A percentile compares a stretch with the other conserved stretches of the same genome.
These are phyloP conservation scores for Lactuca saligna DNA, from an alignment of 129 eudicot species.

Conservation along the genomic window DNA sequence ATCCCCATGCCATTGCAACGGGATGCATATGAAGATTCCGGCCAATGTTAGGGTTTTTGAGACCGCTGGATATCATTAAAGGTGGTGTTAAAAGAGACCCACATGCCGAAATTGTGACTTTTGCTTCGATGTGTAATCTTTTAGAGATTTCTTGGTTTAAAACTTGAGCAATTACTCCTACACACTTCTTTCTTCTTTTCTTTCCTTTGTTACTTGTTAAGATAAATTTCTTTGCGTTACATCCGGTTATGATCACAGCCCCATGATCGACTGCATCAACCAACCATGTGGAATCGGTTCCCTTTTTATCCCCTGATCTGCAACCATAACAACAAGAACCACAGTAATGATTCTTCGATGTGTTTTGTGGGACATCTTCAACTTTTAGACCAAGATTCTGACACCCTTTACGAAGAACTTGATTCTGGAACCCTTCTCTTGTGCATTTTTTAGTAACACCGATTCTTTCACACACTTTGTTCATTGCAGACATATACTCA, in stretches of 20 bases:
- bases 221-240: slow-evolving; percentile 62
- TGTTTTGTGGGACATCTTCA: slow-evolving; percentile 57
- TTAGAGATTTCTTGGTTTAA: slow-evolving; percentile 36
- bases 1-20: slow-evolving; percentile 88
- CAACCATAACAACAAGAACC: slow-evolving; percentile 88
- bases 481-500: slow-evolving; percentile 55
- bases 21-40: slow-evolving; percentile 81
- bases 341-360: slow-evolving; percentile 66
- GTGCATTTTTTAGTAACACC: slow-evolving; percentile 66
- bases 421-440: slow-evolving; percentile 80
- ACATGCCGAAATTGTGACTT: slow-evolving; percentile 71
- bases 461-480: slow-evolving; percentile 54
- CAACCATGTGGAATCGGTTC: slow-evolving; percentile 85
- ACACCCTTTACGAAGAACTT: slow-evolving; percentile 79
- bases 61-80: slow-evolving; percentile 70
- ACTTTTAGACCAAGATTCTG: slow-evolving; percentile 65
- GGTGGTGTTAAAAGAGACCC: slow-evolving; percentile 85
- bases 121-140: slow-evolving; percentile 64
- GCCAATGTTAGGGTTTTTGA: slow-evolving; percentile 67
- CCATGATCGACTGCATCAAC: slow-evolving; percentile 81
- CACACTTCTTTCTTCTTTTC: slow-evolving; percentile 48
- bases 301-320: slow-evolving; percentile 65
- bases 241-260: slow-evolving; percentile 75
- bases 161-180: slow-evolving; percentile 53
- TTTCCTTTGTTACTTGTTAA: slow-evolving; percentile 34